phyloP scores from a whole-genome alignment of 2,329 filamentous ascomycete species.

The Microdochium trichocladiopsis region DNA sequence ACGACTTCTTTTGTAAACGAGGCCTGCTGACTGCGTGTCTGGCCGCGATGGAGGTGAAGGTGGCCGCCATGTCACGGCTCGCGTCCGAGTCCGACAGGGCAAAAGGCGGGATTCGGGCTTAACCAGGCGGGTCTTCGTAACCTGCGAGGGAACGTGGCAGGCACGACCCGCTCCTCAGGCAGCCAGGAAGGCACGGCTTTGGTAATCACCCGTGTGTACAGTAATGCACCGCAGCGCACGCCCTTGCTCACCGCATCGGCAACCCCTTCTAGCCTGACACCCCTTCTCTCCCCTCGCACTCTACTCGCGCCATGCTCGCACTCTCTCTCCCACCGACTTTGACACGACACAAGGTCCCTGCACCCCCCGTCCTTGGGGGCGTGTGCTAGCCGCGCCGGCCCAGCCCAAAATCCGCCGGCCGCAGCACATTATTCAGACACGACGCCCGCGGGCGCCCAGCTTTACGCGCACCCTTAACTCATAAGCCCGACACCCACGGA shows the following conservation, averaged over 20 bases:
- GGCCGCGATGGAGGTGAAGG: background rate
- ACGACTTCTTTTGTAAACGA: background rate
- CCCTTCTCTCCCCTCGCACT: background rate
- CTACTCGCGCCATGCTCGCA: background rate
- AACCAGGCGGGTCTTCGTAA: background rate
- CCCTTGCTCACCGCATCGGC: background rate
- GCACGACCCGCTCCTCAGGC: background rate
- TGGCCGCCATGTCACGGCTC: background rate
- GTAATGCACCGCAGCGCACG: background rate
- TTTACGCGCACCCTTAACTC: background rate
- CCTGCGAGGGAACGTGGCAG: background rate
- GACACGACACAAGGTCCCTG: background rate
- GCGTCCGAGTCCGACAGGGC: background rate
- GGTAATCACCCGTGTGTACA: background rate
- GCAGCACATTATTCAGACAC: background rate
- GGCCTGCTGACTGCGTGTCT: background rate
- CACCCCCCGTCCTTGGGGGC: background rate
- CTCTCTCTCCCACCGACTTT: background rate
- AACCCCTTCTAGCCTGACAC: background rate
- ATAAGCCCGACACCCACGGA: background rate
- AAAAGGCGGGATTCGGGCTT: background rate
- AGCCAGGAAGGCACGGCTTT: background rate
- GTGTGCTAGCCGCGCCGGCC: background rate
- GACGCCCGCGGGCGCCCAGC: background rate
- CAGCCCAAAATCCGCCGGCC: background rate